Base-by-base conservation (phyloP, 1,284 basidiomycete genomes). In the Pholiota adiposa region DNA sequence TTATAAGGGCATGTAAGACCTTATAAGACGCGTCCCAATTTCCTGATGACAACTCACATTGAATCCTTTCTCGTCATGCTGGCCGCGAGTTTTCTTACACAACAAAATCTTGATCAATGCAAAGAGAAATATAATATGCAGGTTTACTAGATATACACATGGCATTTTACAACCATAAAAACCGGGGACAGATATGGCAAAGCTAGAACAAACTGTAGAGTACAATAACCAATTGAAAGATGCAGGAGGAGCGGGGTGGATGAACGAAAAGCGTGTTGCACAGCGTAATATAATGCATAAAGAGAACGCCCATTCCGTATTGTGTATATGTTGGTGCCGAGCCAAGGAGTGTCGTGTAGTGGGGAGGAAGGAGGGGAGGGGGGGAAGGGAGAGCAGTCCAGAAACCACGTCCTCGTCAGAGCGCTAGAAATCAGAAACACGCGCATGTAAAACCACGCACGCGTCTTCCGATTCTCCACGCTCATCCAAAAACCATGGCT, bases 141-240 rank as follows among this genome's bases (percentile, higher is more conserved):
- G 5, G 44, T 23, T 27, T n/a, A 46, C 44, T 46, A 46, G 44
- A 46, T 46, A 46, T 46, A 46, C 44, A 46, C 44, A 46, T 46
- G 44, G 44, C 25, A 9, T 27, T 25, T 46, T 4, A n/a, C n/a
- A 38, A 46, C 44, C 44, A 46, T 46, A 23, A 44, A 44, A 46
- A 11, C 11, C 2, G 25, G n/a, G 18, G 8, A 46, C 44, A 46
- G 11, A 46, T 46, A 46, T 23, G 44, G n/a, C 44, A 46, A 46
- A 46, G 44, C 44, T 25, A 46, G 3, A n/a, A n/a, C n/a, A n/a
- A n/a, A n/a, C n/a, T n/a, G n/a, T n/a, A n/a, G n/a, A n/a, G n/a
- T n/a, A n/a, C n/a, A n/a, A n/a, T n/a, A n/a, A n/a, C n/a, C n/a
- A n/a, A n/a, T n/a, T 11, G 18, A 25, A 23, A 21, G 4, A n/a